Base-by-base conservation (phyloP, 495 filamentous ascomycete species). In the Podospora conica region DNA sequence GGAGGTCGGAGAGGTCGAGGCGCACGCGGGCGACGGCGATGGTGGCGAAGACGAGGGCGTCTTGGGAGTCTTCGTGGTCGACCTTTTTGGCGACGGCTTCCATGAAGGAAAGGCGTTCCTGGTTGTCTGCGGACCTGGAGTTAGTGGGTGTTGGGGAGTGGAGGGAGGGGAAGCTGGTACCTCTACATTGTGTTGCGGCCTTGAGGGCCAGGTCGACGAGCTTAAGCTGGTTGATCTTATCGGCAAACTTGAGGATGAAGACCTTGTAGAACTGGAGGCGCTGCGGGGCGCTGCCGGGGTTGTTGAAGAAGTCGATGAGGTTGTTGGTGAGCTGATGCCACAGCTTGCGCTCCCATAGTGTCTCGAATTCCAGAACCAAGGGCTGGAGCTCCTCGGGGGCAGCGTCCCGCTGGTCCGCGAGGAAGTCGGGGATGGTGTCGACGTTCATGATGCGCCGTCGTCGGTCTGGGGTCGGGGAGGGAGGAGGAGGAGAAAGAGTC, bases 151-250 rank as follows among this genome's bases (percentile, higher is more conserved):
- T 25, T 9, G 2, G 15, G 23, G 0, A 22, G 60, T 24, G 24
- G 22, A 31, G 22, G 5, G 9, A 25, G 18, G 48, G 20, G 15
- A 18, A 15, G 33, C 9, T n/a, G n/a, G 29, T 71, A 97, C 95
- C 90, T 85, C 81, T 85, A 80, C 91, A 96, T 83, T 96, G 89
- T 69, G 89, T 85, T 55, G 92, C 90, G 25, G 95, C 90, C 76
- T 88, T 87, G 74, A 98, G 83, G 6, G 92, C 96, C 61, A 99
- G 81, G 65, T 88, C 86, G 69, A 98, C 96, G 64, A 98, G 90
- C 83, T 96, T 96, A 55, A 98, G 87, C 81, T 97, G 93, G 81
- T 98, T 99, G 84, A 98, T 97, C 84, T 95, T 96, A 70, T 96
- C 92, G 65, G 92, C 90, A 74, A 99, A 99, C 78, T 89, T 94